phyloP scores from a whole-genome alignment of 805 yeast species.

The Suhomyces sp. region DNA sequence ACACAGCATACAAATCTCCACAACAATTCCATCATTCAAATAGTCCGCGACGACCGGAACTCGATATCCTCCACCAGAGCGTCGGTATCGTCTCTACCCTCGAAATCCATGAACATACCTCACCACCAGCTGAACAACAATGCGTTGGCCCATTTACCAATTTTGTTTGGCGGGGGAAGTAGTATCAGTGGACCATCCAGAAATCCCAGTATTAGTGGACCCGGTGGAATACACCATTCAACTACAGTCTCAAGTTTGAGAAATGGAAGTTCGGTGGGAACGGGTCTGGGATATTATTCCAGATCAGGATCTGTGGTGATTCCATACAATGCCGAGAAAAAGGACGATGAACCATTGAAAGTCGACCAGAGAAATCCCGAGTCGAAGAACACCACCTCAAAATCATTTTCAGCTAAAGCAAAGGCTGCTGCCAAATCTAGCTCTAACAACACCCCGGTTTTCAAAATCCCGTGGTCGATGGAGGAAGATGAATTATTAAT shows the following conservation, averaged over 20 bases:
- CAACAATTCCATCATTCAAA: conserved; percentile 42
- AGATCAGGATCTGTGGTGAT: conserved; percentile 40
- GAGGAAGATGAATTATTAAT: conserved; percentile 74
- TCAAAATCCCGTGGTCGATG: conserved; percentile 46
- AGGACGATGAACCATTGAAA: conserved; percentile 22
- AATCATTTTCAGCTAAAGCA: not conserved
- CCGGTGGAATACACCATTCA: conserved; percentile 35
- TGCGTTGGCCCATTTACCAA: conserved; percentile 44
- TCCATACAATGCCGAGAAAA: conserved; percentile 31
- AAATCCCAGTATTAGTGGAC: conserved; percentile 36
- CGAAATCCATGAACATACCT: conserved; percentile 47
- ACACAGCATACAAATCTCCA: conserved; percentile 18
- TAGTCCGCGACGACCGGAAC: conserved; percentile 38
- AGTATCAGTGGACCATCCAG: conserved; percentile 44
- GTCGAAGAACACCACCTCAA: conserved; percentile 1
- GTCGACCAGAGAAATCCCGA: conserved; percentile 14
- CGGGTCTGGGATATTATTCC: conserved; percentile 31
- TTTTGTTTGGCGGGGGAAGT: conserved; percentile 40
- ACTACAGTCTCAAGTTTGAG: conserved; percentile 38
- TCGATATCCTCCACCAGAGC: conserved; percentile 35
- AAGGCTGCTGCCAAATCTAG: conserved; percentile 1
- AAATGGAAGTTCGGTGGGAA: conserved; percentile 38
- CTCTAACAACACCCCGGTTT: conserved; percentile 16
- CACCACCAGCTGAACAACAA: conserved; percentile 42
- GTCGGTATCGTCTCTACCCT: conserved; percentile 42